These are phyloP conservation scores for Saururus chinensis DNA, from an alignment of 164 flowering plant genomes.

Conservation along the genomic window DNA sequence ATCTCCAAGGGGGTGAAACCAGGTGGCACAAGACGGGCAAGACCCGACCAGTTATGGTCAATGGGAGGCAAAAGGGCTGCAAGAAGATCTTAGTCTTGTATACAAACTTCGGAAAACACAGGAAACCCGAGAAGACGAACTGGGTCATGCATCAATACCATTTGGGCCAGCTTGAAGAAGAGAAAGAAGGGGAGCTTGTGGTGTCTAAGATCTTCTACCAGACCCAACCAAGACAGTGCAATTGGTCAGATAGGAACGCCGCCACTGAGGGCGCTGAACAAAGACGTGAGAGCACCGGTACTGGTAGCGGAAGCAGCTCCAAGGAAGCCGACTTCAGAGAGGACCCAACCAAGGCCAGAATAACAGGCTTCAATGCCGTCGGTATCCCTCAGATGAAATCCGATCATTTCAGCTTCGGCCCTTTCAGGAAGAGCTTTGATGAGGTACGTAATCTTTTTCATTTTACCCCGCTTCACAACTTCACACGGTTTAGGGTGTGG, in stretches of 20 bases:
- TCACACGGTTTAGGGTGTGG: too few species aligned
- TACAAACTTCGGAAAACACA: slow-evolving; percentile 86
- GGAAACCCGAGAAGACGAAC: slow-evolving; percentile 95
- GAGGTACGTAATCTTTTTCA: slow-evolving; percentile 3
- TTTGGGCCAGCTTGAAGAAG: slow-evolving; percentile 86
- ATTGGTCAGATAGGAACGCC: slow-evolving; percentile 43
- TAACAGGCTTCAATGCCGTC: slow-evolving; percentile 36
- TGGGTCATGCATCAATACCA: slow-evolving; percentile 99
- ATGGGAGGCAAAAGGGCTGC: slow-evolving; percentile 94
- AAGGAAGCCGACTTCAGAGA: slow-evolving; percentile 38
- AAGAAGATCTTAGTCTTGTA: slow-evolving; percentile 94
- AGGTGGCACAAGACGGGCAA: slow-evolving; percentile 99
- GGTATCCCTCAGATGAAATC: slow-evolving; percentile 72
- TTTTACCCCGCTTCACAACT: too few species aligned
- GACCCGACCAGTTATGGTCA: slow-evolving; percentile 90
- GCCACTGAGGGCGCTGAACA: slow-evolving; percentile 32
- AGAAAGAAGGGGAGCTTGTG: slow-evolving; percentile 97
- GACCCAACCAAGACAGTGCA: slow-evolving; percentile 94
- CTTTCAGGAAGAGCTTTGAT: slow-evolving; percentile 22
- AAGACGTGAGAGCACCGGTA: slow-evolving; percentile 28
- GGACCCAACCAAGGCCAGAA: slow-evolving; percentile 30
- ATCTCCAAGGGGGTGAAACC: slow-evolving; percentile 88
- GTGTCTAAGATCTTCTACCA: slow-evolving; percentile 97
- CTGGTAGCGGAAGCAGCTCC: slow-evolving; percentile 52
- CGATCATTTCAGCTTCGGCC: slow-evolving; percentile 42